Percentiles rank a stretch among this genome's conserved stretches.
Evolutionary conservation across 208 protist genomes (phyloP).

Genomic region (Phytomonas francai): DNA sequence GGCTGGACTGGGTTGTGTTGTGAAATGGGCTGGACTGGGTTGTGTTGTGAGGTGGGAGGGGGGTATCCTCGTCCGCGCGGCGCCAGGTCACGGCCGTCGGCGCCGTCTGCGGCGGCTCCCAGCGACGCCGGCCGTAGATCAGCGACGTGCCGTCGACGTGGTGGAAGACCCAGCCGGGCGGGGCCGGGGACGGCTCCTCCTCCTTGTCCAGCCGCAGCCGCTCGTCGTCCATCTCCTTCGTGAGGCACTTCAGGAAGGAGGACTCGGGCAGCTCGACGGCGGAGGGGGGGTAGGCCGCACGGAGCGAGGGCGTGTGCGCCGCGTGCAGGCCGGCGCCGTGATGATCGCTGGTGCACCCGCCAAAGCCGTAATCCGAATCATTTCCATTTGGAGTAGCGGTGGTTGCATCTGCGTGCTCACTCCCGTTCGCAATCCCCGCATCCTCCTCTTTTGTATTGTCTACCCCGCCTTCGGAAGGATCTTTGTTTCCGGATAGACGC

Average conservation of each 20-base stretch:
- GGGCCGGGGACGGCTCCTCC: conserved; percentile 46
- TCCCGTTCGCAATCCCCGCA: no score
- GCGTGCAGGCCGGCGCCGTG: neutral
- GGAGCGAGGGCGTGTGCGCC: conserved; percentile 23
- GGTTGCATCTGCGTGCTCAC: no score
- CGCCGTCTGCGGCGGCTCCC: conserved; percentile 30
- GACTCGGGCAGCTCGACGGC: conserved; percentile 48
- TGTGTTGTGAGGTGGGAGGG: no score
- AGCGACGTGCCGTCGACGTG: conserved; percentile 61
- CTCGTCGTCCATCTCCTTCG: conserved; percentile 85
- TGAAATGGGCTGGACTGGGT: no score
- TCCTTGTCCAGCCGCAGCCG: conserved; percentile 73
- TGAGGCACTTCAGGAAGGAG: conserved; percentile 72
- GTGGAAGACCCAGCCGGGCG: conserved; percentile 64
- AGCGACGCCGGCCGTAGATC: conserved; percentile 65
- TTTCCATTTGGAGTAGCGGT: neutral
- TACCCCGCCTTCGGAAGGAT: no score
- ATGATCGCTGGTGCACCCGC: neutral
- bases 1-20: no score
- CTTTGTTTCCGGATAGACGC: no score
- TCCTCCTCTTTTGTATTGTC: no score
- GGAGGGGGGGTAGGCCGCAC: conserved; percentile 35
- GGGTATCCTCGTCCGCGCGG: conserved; percentile 5
- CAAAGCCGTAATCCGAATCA: neutral
- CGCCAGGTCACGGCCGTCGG: neutral